Evolutionary conservation across 768 basidiomycete species (phyloP).

Genomic region (Lactifluus hygrophoroides): DNA sequence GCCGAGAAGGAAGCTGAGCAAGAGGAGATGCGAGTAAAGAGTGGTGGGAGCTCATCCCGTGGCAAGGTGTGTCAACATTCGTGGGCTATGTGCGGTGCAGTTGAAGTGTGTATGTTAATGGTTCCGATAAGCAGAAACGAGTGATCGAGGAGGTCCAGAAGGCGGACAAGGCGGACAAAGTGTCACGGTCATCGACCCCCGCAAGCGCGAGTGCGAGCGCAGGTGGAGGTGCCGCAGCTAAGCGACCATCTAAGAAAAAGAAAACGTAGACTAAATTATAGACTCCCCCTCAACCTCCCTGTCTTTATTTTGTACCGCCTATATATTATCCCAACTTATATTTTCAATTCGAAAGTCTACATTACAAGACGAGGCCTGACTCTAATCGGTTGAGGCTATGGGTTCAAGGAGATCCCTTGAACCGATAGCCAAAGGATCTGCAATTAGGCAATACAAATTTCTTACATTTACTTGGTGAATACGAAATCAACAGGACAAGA

Average conservation of each 20-base stretch:
- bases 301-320: background rate
- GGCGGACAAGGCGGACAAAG: constrained; percentile 34
- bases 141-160: constrained; percentile 59
- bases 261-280: constrained; percentile 37
- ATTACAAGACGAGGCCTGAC: no score
- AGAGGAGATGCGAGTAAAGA: constrained; percentile 60
- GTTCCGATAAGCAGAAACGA: constrained; percentile 45
- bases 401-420: no score
- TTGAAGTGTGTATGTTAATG: background rate
- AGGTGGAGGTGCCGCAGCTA: constrained; percentile 34
- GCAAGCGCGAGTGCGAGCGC: constrained; percentile 36
- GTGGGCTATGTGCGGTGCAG: background rate
- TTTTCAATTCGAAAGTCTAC: background rate
- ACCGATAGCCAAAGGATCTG: no score
- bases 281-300: background rate
- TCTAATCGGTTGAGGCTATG: no score
- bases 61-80: constrained; percentile 46
- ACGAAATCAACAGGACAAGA: background rate
- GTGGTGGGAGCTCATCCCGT: constrained; percentile 33
- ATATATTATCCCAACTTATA: background rate
- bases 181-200: constrained; percentile 56
- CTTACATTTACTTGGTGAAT: background rate
- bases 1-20: constrained; percentile 82
- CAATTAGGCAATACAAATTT: no score
- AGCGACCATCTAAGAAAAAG: constrained; percentile 60